phyloP scores from a whole-genome alignment of 2,329 filamentous ascomycete genomes.

The Ascochyta koolunga region DNA sequence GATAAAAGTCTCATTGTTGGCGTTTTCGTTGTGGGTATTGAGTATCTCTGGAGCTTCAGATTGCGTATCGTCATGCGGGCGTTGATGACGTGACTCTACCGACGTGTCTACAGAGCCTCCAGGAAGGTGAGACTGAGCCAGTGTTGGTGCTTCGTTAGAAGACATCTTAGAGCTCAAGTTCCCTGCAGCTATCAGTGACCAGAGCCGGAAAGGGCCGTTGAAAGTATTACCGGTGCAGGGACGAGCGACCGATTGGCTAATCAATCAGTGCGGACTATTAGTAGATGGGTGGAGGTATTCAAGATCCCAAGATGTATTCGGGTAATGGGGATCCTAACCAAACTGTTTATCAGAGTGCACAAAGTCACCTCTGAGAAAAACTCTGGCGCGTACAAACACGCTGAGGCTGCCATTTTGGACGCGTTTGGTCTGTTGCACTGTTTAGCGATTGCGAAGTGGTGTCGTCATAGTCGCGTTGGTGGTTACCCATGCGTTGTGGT shows the following conservation, averaged over 20 bases:
- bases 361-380: not conserved
- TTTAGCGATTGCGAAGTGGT: slow-evolving; percentile 20
- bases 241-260: not conserved
- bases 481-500: slow-evolving; percentile 15
- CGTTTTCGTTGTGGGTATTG: not conserved
- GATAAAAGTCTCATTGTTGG: slow-evolving; percentile 17
- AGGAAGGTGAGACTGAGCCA: slow-evolving; percentile 39
- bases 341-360: slow-evolving; percentile 5
- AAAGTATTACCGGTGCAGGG: not conserved
- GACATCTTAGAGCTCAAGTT: slow-evolving; percentile 28
- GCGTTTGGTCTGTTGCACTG: slow-evolving; percentile 2
- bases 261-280: not conserved
- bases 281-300: not conserved
- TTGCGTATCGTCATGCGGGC: slow-evolving; percentile 31
- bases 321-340: not conserved
- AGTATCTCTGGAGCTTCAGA: slow-evolving; percentile 11
- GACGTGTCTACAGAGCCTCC: slow-evolving; percentile 47
- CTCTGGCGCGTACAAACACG: slow-evolving; percentile 9
- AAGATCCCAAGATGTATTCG: not conserved
- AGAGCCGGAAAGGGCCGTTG: not conserved
- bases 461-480: slow-evolving; percentile 22
- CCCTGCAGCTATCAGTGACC: slow-evolving; percentile 4
- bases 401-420: slow-evolving; percentile 19
- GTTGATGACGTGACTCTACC: slow-evolving; percentile 28
- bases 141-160: slow-evolving; percentile 39